These are phyloP conservation scores for Cystofilobasidium macerans DNA, from an alignment of 768 basidiomycete genomes.

Conservation along the genomic window DNA sequence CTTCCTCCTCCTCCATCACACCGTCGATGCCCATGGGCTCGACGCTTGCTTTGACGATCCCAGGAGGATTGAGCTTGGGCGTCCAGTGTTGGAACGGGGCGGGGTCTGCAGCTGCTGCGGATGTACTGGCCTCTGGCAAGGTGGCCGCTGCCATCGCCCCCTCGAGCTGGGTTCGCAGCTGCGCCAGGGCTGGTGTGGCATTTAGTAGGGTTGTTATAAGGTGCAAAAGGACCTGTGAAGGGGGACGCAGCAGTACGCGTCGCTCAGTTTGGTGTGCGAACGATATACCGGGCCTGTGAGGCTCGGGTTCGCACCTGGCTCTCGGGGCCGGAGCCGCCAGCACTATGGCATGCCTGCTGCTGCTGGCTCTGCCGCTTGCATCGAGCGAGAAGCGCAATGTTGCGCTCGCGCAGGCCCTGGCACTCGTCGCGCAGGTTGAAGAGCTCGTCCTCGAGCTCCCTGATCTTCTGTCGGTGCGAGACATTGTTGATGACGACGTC, in stretches of 20 bases:
- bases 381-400: not conserved
- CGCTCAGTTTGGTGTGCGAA: not conserved
- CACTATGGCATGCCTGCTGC: not conserved
- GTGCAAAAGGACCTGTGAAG: not conserved
- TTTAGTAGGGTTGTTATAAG: not conserved
- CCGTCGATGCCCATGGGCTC: constrained; percentile 5
- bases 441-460: constrained; percentile 18
- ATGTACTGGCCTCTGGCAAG: not conserved
- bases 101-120: not conserved
- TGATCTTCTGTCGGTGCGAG: constrained; percentile 16
- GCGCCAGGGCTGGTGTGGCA: constrained; percentile 4
- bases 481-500: constrained; percentile 23
- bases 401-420: constrained; percentile 9
- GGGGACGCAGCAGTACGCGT: not conserved
- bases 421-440: constrained; percentile 11
- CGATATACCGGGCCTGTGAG: not conserved
- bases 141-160: not conserved
- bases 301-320: constrained; percentile 7
- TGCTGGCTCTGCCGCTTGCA: not conserved
- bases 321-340: not conserved
- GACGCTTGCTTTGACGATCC: constrained; percentile 2
- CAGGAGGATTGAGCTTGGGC: constrained; percentile 8
- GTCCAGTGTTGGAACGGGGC: constrained; percentile 2
- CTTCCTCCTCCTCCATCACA: constrained; percentile 2
- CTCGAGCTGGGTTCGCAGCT: not conserved